Base-by-base conservation (phyloP, 306 rosid species). In the Glycine latifolia region DNA sequence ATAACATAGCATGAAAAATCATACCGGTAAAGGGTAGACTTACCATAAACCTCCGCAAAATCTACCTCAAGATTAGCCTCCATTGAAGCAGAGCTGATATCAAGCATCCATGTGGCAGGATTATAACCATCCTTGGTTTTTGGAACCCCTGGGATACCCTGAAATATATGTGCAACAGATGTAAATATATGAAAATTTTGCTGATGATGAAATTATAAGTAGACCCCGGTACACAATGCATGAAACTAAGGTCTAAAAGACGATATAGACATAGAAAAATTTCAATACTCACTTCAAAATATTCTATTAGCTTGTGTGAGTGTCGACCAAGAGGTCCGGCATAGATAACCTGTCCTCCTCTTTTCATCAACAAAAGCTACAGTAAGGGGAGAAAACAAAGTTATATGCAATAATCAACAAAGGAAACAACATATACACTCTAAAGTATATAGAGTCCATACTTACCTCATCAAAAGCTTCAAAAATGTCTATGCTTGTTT, bases 21-120 rank as follows among this genome's bases (percentile, higher is more conserved):
- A 81, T 82, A 92, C 97, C 58, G 79, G 54, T 88, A 83, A 35
- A 91, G 95, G 33, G 80, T 67, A 14, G 97, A 93, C 81, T 79
- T 86, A 8, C 82, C 84, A 74, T 83, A 91, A 35, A 88, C 60
- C 49, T 91, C 89, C 7, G 91, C 95, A 78, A 91, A 91, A 82
- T 93, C 91, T 41, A 89, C 49, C 9, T 79, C 80, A 35, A 85
- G 86, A 77, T 84, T 89, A 73, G 85, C 74, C 80, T 93, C 96
- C 53, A 85, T 47, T 59, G 88, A 20, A 2, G 86, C 14, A 52
- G 88, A 82, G 71, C 80, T 92, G 70, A 92, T 75, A 6, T 92
- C 94, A 8, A 91, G 86, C 95, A 92, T 87, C 97, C 97, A 92
- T 14, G 95, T 92, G n/a, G 97, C 93, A 1, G 97, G 97, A 87